Conservation (phyloP, 768 basidiomycete species). For the Phanerodontia chrysosporium region DNA sequence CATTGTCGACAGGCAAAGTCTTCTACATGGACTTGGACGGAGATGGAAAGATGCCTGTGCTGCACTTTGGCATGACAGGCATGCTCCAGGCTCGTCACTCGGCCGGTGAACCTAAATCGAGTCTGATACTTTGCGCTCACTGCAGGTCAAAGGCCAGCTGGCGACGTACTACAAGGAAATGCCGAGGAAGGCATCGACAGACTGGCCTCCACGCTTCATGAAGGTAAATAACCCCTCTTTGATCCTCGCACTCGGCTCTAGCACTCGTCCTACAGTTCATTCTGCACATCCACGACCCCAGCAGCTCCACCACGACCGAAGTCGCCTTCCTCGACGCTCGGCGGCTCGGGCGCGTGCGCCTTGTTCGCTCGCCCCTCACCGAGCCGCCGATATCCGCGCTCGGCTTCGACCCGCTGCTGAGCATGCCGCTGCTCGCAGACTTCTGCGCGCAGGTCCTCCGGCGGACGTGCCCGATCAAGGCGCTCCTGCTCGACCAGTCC, state of each 20-base stretch:
- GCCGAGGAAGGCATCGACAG: constrained; percentile 34
- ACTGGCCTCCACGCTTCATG: constrained; percentile 66
- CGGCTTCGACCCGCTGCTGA: constrained; percentile 75
- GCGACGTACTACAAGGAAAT: constrained; percentile 47
- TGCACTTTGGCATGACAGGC: constrained; percentile 88
- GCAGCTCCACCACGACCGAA: constrained; percentile 36
- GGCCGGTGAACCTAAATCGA: background rate
- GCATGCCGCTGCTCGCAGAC: constrained; percentile 53
- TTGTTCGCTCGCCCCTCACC: constrained; percentile 48
- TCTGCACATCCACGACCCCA: constrained; percentile 46
- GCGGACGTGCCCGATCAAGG: constrained; percentile 65
- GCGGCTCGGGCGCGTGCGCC: constrained; percentile 65
- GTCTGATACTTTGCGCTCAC: background rate
- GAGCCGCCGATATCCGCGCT: constrained; percentile 71
- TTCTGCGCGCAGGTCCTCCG: constrained; percentile 47
- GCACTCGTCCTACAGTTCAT: constrained; percentile 45
- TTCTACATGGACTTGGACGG: constrained; percentile 66
- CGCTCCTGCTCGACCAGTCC: constrained; percentile 72
- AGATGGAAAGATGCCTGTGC: constrained; percentile 55
- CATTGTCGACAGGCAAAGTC: constrained; percentile 43
- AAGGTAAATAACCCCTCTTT: constrained; percentile 37
- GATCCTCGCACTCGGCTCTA: background rate
- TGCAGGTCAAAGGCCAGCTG: constrained; percentile 46
- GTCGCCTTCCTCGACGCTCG: constrained; percentile 72
- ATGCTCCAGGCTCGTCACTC: constrained; percentile 53